These are phyloP conservation scores for Thymus mandschuricus DNA, from an alignment of 257 asterid genomes.

Conservation along the genomic window DNA sequence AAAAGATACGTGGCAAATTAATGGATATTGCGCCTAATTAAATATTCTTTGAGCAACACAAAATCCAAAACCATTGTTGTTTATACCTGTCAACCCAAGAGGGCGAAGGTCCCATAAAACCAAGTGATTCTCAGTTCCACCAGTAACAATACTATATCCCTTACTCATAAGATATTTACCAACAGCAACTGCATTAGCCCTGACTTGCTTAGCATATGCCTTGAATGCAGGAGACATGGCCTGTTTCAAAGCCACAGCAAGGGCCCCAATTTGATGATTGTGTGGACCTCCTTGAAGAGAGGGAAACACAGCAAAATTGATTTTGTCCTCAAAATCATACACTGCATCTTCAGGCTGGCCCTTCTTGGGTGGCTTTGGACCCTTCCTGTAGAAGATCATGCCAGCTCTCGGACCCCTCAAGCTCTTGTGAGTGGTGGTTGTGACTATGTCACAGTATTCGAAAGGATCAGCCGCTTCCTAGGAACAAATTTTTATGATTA, in stretches of 20 bases:
- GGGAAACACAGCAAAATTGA: constrained; percentile 95
- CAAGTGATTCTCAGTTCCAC: constrained; percentile 96
- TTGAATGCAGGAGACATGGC: constrained; percentile 80
- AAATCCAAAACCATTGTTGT: background rate
- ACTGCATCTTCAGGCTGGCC: constrained; percentile 87
- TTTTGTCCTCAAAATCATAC: constrained; percentile 91
- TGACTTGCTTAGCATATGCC: constrained; percentile 90
- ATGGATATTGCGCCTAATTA: background rate
- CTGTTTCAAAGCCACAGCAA: constrained; percentile 96
- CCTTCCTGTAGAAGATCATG: constrained; percentile 91
- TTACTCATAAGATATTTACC: constrained; percentile 85
- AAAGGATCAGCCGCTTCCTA: constrained; percentile 95
- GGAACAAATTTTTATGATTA: constrained; percentile 10
- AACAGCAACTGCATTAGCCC: constrained; percentile 92
- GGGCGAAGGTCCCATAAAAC: constrained; percentile 99
- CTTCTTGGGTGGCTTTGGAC: constrained; percentile 75
- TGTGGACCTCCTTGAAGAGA: constrained; percentile 98
- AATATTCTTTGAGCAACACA: background rate
- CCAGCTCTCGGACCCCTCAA: constrained; percentile 94
- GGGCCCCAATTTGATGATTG: constrained; percentile 98
- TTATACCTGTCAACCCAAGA: constrained; percentile 92
- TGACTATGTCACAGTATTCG: constrained; percentile 88
- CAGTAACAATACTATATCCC: constrained; percentile 83
- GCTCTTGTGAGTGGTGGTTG: constrained; percentile 97
- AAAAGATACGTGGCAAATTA: background rate